Percentiles rank a stretch among this genome's conserved stretches.
Conservation (phyloP, 2,329 filamentous ascomycete species). For the Pyrenophora teres region DNA sequence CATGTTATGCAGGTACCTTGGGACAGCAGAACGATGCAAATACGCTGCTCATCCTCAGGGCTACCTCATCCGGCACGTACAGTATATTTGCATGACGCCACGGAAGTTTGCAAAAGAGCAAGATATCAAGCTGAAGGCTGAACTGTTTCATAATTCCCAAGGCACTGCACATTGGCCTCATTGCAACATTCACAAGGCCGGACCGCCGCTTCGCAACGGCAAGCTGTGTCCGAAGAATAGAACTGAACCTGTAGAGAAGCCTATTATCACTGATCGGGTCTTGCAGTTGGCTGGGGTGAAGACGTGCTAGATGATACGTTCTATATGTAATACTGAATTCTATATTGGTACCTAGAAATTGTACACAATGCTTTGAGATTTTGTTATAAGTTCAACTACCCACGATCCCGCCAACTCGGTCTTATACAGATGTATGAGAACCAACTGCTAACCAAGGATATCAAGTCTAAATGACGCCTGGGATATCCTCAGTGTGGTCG, state of each 20-base stretch:
- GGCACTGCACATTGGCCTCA: slow-evolving; percentile 33
- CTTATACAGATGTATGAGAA: too few species aligned
- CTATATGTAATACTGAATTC: too few species aligned
- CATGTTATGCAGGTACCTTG: slow-evolving; percentile 28
- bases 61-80: slow-evolving; percentile 22
- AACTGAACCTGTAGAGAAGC: slow-evolving; percentile 27
- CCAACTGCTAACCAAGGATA: too few species aligned
- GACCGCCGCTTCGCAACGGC: slow-evolving; percentile 14
- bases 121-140: slow-evolving; percentile 22
- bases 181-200: slow-evolving; percentile 25
- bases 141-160: slow-evolving; percentile 21
- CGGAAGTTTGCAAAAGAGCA: slow-evolving; percentile 18
- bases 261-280: slow-evolving; percentile 19
- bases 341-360: too few species aligned
- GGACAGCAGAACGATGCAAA: slow-evolving; percentile 57
- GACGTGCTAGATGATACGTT: background rate
- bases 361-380: too few species aligned
- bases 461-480: too few species aligned
- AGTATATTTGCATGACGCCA: slow-evolving; percentile 32
- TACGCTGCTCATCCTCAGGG: slow-evolving; percentile 31
- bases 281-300: slow-evolving; percentile 4
- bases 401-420: too few species aligned
- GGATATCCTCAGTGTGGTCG: too few species aligned
- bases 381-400: too few species aligned
- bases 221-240: slow-evolving; percentile 18